phyloP scores from a whole-genome alignment of 2,329 filamentous ascomycete genomes.

The Alternaria arbusti region DNA sequence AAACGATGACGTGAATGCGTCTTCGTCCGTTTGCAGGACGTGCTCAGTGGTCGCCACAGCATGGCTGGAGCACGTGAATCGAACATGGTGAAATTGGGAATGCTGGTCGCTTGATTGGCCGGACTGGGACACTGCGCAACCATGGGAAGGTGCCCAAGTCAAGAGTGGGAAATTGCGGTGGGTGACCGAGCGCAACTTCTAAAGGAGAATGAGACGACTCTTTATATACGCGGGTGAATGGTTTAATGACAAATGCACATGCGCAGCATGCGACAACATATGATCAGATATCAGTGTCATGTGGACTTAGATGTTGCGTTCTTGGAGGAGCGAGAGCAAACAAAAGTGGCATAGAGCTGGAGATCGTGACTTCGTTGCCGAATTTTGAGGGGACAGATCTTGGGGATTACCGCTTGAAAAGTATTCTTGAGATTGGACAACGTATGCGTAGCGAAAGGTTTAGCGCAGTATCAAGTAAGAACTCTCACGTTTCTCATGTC shows the following conservation, averaged over 20 bases:
- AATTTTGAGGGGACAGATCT: background rate
- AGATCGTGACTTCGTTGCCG: background rate
- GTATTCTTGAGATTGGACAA: background rate
- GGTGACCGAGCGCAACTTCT: background rate
- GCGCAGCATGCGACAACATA: background rate
- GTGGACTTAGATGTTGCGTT: background rate
- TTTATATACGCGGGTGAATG: background rate
- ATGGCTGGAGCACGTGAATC: background rate
- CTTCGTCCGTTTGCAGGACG: background rate
- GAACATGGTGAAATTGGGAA: background rate
- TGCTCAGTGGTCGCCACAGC: background rate
- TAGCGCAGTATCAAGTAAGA: background rate
- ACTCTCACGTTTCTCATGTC: background rate
- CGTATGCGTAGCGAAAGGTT: background rate
- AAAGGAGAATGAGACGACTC: background rate
- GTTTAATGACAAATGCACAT: background rate
- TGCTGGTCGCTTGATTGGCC: background rate
- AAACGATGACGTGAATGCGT: slow-evolving; percentile 5
- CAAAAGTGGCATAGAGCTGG: background rate
- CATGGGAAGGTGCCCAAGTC: background rate
- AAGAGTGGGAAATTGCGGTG: background rate
- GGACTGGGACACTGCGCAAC: background rate
- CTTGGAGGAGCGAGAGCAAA: background rate
- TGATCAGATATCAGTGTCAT: background rate
- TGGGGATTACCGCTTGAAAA: background rate